Percentiles rank a stretch among this genome's conserved stretches.
These are phyloP conservation scores for Lipomyces starkeyi DNA, from an alignment of 805 yeast genomes.

Conservation along the genomic window DNA sequence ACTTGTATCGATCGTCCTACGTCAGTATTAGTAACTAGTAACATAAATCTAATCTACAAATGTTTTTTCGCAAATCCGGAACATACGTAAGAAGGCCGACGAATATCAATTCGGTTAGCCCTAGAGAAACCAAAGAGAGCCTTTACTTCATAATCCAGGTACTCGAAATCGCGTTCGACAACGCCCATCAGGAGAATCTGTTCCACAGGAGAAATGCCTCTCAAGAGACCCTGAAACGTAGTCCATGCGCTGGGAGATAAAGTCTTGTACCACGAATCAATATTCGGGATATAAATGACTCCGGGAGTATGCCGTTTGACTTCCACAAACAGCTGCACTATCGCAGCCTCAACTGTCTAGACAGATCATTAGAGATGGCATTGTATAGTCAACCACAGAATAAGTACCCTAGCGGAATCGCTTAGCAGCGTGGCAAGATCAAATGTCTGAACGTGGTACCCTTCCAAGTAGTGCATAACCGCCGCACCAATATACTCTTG, in stretches of 20 bases:
- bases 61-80: background rate
- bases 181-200: constrained; percentile 75
- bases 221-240: constrained; percentile 70
- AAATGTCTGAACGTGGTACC: constrained; percentile 83
- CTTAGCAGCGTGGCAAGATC: constrained; percentile 79
- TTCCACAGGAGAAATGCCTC: constrained; percentile 73
- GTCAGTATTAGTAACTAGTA: background rate
- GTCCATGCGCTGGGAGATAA: constrained; percentile 73
- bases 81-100: constrained; percentile 48
- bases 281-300: constrained; percentile 79
- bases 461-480: constrained; percentile 79
- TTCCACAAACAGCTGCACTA: constrained; percentile 84
- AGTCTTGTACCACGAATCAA: constrained; percentile 75
- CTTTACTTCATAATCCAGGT: constrained; percentile 56
- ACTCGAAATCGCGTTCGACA: constrained; percentile 54
- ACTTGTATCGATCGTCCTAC: constrained; percentile 56
- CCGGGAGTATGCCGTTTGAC: constrained; percentile 90
- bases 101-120: constrained; percentile 55
- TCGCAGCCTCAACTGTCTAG: constrained; percentile 74
- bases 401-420: constrained; percentile 63
- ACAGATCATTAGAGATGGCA: background rate
- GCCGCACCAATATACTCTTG: constrained; percentile 87
- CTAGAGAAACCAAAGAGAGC: constrained; percentile 63
- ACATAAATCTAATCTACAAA: background rate
- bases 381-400: background rate